A percentile compares a stretch with the other conserved stretches of the same genome.
phyloP scores from a whole-genome alignment of 371 early-diverging fungal species.

The Umbelopsis sp. region DNA sequence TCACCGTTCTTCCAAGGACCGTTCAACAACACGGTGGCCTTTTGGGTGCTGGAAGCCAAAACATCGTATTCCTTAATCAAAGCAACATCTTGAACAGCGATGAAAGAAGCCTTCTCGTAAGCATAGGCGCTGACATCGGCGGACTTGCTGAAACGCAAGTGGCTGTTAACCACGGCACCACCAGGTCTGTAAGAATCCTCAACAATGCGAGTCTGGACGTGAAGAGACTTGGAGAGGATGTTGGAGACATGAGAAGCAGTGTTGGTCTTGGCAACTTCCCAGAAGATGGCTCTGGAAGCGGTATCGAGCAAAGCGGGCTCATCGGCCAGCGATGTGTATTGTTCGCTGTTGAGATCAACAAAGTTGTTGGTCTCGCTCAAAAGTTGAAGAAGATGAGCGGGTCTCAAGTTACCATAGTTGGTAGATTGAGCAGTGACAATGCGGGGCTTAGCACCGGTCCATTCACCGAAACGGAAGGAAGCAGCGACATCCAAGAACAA shows the following conservation, averaged over 20 bases:
- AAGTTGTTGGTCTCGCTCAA: slow-evolving; percentile 41
- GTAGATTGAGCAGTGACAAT: slow-evolving; percentile 51
- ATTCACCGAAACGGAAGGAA: slow-evolving; percentile 65
- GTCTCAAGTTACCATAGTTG: slow-evolving; percentile 37
- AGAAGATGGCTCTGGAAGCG: slow-evolving; percentile 61
- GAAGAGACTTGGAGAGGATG: slow-evolving; percentile 38
- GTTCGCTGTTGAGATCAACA: slow-evolving; percentile 34
- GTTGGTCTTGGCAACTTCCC: slow-evolving; percentile 56
- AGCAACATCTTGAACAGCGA: slow-evolving; percentile 67
- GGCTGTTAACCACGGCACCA: slow-evolving; percentile 61
- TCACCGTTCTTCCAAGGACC: slow-evolving; percentile 68
- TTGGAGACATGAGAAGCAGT: slow-evolving; percentile 58
- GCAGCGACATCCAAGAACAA: slow-evolving; percentile 73
- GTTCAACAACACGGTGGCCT: slow-evolving; percentile 68
- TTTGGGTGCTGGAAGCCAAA: slow-evolving; percentile 55
- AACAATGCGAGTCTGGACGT: slow-evolving; percentile 39
- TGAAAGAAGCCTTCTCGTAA: slow-evolving; percentile 57
- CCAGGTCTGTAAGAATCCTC: slow-evolving; percentile 65
- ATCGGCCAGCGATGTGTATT: slow-evolving; percentile 23
- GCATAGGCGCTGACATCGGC: slow-evolving; percentile 36
- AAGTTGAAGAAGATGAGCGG: slow-evolving; percentile 46
- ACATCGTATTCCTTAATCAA: slow-evolving; percentile 68
- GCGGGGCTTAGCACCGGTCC: slow-evolving; percentile 38
- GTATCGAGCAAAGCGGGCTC: slow-evolving; percentile 22
- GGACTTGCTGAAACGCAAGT: slow-evolving; percentile 51